Conservation (phyloP, 2,329 filamentous ascomycete genomes). For the Lasiodiplodia theobromae region DNA sequence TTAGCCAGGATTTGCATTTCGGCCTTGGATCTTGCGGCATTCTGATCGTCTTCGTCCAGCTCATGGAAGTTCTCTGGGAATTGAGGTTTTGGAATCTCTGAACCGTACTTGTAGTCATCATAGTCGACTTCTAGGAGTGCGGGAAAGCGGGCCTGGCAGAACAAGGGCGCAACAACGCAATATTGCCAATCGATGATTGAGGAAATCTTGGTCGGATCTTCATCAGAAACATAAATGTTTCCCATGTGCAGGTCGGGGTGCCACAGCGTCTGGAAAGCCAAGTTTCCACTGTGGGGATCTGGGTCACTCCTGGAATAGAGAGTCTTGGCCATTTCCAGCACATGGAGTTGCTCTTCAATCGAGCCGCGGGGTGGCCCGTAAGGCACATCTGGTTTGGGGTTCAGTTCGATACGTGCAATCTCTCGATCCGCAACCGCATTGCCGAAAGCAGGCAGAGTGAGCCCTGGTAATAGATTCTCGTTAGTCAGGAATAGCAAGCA, state of each 20-base stretch:
- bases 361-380: constrained; percentile 31
- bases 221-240: constrained; percentile 43
- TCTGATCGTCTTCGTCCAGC: constrained; percentile 34
- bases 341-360: constrained; percentile 32
- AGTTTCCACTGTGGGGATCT: constrained; percentile 34
- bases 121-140: constrained; percentile 37
- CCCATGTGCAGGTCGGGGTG: constrained; percentile 50
- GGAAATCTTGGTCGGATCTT: constrained; percentile 34
- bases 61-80: constrained; percentile 43
- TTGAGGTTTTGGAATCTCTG: constrained; percentile 31
- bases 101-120: constrained; percentile 32
- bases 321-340: constrained; percentile 33
- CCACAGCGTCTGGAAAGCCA: constrained; percentile 50
- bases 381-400: constrained; percentile 12
- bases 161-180: constrained; percentile 38
- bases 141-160: constrained; percentile 41
- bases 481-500: not conserved
- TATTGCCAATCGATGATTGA: constrained; percentile 40
- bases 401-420: constrained; percentile 30
- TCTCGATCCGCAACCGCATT: constrained; percentile 36
- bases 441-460: constrained; percentile 34
- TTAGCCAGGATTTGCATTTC: constrained; percentile 39
- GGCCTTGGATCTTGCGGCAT: constrained; percentile 1
- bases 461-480: constrained; percentile 31
- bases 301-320: constrained; percentile 31